Evolutionary conservation across 495 filamentous ascomycete species (phyloP).

Genomic region (Talaromyces nanjingensis): DNA sequence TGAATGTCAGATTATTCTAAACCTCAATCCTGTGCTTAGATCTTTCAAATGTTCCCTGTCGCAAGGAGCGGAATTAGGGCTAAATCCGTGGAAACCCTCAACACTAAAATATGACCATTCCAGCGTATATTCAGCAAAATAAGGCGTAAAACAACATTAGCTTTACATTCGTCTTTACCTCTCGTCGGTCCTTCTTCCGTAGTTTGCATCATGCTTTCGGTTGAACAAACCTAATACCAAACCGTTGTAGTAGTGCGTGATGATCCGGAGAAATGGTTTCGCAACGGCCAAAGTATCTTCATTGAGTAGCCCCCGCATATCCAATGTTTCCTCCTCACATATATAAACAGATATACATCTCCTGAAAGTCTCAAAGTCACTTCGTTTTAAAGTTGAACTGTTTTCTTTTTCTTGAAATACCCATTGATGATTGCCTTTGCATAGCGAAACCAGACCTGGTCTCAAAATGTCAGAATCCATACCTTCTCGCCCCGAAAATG

Average conservation of each 20-base stretch:
- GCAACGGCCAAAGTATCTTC: background rate
- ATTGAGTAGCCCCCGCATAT: background rate
- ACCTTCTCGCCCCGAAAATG: background rate
- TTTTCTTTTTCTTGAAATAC: background rate
- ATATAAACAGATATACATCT: background rate
- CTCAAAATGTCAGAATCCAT: background rate
- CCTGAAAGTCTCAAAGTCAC: background rate
- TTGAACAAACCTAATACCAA: background rate
- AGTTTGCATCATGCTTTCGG: background rate
- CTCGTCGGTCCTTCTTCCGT: background rate
- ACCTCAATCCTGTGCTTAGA: background rate
- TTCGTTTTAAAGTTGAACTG: background rate
- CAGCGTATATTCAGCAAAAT: background rate
- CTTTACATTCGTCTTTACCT: background rate
- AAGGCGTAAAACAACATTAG: background rate
- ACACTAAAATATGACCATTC: background rate
- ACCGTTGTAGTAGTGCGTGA: background rate
- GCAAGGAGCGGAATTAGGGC: background rate
- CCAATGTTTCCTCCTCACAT: background rate
- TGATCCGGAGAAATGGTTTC: slow-evolving; percentile 1
- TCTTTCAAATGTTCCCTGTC: background rate
- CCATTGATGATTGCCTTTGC: background rate
- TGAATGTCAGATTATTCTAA: no score
- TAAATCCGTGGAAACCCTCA: background rate
- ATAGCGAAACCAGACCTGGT: background rate